Evolutionary conservation across 306 rosid species (phyloP).

Genomic region (Casuarina equisetifolia): DNA sequence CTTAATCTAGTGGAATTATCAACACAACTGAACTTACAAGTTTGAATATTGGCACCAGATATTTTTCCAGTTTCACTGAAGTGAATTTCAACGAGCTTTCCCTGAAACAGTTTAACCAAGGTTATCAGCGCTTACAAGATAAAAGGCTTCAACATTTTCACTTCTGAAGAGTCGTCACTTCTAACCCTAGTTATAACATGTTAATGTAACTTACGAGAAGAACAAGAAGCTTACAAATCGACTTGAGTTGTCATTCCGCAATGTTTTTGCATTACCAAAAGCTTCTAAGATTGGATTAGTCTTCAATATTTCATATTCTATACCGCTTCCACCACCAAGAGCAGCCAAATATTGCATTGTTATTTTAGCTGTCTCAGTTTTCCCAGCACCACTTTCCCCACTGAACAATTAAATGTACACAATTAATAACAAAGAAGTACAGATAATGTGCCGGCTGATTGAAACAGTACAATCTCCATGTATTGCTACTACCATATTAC

Average conservation of each 20-base stretch:
- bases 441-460: constrained; percentile 1
- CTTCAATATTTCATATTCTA: constrained; percentile 91
- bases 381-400: constrained; percentile 99
- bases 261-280: constrained; percentile 95
- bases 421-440: constrained; percentile 3
- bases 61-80: constrained; percentile 97
- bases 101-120: constrained; percentile 53
- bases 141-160: constrained; percentile 15
- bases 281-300: constrained; percentile 98
- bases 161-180: neutral
- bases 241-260: constrained; percentile 99
- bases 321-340: constrained; percentile 99
- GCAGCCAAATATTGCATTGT: constrained; percentile 98
- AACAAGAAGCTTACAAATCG: constrained; percentile 81
- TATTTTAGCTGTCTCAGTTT: constrained; percentile 97
- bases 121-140: constrained; percentile 26
- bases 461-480: neutral
- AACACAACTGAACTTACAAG: constrained; percentile 63
- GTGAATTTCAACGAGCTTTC: constrained; percentile 96
- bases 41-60: constrained; percentile 96
- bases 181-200: constrained; percentile 23
- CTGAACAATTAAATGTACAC: constrained; percentile 38
- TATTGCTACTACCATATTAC: neutral
- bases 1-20: constrained; percentile 25
- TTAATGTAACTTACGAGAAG: constrained; percentile 29